phyloP scores from a whole-genome alignment of 2,329 filamentous ascomycete genomes.

The Chrysoporthe austroafricana region DNA sequence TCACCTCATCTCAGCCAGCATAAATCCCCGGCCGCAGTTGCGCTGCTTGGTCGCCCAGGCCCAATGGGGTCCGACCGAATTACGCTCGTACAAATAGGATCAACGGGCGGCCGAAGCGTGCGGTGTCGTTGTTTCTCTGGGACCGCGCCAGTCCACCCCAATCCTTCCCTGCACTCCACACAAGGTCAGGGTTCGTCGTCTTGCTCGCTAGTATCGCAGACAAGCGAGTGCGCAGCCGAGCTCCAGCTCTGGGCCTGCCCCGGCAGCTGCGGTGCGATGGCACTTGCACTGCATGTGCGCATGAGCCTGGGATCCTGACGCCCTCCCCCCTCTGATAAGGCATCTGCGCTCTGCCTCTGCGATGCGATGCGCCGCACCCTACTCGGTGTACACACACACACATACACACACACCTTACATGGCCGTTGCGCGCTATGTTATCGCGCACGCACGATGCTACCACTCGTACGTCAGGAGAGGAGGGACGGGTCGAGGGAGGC shows the following conservation, averaged over 20 bases:
- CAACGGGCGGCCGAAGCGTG: too few species aligned
- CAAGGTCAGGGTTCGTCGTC: slow-evolving; percentile 5
- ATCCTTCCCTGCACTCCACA: slow-evolving; percentile 6
- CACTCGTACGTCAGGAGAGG: neutral
- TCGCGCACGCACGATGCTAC: neutral
- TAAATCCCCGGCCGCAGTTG: too few species aligned
- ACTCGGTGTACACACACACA: neutral
- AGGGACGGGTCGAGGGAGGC: neutral
- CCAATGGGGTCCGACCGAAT: too few species aligned
- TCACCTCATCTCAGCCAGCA: too few species aligned
- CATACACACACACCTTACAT: neutral
- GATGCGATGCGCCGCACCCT: too few species aligned
- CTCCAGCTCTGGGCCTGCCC: neutral
- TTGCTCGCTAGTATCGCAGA: neutral
- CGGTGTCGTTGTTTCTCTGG: neutral
- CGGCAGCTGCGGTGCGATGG: neutral
- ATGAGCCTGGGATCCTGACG: neutral
- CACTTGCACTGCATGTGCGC: neutral
- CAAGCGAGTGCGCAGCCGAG: neutral
- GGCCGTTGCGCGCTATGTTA: too few species aligned
- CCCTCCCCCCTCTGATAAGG: neutral
- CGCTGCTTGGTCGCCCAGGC: too few species aligned
- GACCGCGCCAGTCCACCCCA: neutral
- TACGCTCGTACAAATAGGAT: too few species aligned
- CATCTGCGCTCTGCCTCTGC: too few species aligned